Evolutionary conservation across 805 yeast species (phyloP), one percentile per base, ranked within the genome.

Genomic region (Wickerhamiella kazuoi): DNA sequence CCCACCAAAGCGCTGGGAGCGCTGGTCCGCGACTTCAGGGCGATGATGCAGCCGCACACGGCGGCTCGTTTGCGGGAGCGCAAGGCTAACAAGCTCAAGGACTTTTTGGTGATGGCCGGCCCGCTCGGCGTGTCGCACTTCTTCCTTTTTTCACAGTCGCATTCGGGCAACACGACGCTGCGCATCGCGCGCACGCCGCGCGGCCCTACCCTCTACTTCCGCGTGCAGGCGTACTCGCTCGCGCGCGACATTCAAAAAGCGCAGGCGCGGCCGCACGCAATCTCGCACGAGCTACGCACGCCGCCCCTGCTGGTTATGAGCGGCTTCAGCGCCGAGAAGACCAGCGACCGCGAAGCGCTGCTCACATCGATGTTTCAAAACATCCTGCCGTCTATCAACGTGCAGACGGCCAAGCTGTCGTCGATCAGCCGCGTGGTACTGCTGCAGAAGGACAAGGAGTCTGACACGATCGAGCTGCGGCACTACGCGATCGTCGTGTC

Each of bases 61-160:
- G 96, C 97, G 11, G 74, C 83, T 51, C 79, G 74, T 48, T 67
- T 90, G 43, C 69, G 76, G 46, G 98, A 90, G 60, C 68, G 97
- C 37, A 82, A 81, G 55, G 66, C 81, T 30, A 90, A 90, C 59
- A 80, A 76, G 54, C 65, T 90, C 48, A 82, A 79, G 57, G 98
- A 87, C 61, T 90, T 79, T 50, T 71, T 86, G n/a, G 94, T 83
- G n/a, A 86, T 90, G 95, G 81, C 95, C 30, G 97, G 97, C 4
- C 97, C 97, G 13, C 65, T 90, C 34, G 94, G 94, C 21, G 94
- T 90, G 18, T 69, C 87, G 5, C 94, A 87, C 60, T 60, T 90
- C 53, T 73, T 90, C 61, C 65, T 87, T 17, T 86, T 90, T 64
- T 77, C 83, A 45, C 94, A 84, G 55, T 71, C 80, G 30, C 41